phyloP scores from a whole-genome alignment of 805 yeast species.

The Zygosaccharomyces lentus region DNA sequence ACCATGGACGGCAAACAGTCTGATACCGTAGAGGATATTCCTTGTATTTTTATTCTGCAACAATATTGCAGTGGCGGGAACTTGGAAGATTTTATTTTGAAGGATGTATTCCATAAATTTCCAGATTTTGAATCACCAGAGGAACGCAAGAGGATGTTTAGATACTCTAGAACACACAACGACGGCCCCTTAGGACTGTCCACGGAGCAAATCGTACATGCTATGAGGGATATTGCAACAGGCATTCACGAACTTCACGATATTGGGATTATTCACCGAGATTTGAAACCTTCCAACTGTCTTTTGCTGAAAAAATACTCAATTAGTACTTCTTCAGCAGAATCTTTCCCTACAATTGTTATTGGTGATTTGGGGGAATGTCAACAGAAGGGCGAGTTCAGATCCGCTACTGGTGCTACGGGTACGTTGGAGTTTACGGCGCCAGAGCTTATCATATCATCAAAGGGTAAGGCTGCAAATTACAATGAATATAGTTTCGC shows the following conservation, averaged over 20 bases:
- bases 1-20: slow-evolving; percentile 17
- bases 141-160: slow-evolving; percentile 38
- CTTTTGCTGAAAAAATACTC: slow-evolving; percentile 39
- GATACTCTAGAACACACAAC: slow-evolving; percentile 23
- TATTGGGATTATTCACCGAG: slow-evolving; percentile 79
- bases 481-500: slow-evolving; percentile 59
- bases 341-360: slow-evolving; percentile 57
- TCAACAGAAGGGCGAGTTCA: slow-evolving; percentile 59
- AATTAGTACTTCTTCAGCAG: slow-evolving; percentile 9
- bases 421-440: slow-evolving; percentile 88
- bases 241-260: slow-evolving; percentile 73
- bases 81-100: slow-evolving; percentile 58
- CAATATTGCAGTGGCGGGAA: slow-evolving; percentile 91
- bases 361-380: slow-evolving; percentile 92
- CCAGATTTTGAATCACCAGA: slow-evolving; percentile 38
- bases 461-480: slow-evolving; percentile 24
- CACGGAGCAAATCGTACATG: slow-evolving; percentile 59
- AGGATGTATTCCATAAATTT: slow-evolving; percentile 30
- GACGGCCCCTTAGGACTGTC: slow-evolving; percentile 37
- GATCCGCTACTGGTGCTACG: slow-evolving; percentile 75
- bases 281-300: slow-evolving; percentile 86
- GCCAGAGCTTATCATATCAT: slow-evolving; percentile 60
- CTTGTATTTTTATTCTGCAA: slow-evolving; percentile 75
- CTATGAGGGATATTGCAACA: slow-evolving; percentile 59
- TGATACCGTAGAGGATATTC: slow-evolving; percentile 36